These are phyloP conservation scores for Phyllosticta capitalensis DNA, from an alignment of 2,329 filamentous ascomycete genomes.

Conservation along the genomic window DNA sequence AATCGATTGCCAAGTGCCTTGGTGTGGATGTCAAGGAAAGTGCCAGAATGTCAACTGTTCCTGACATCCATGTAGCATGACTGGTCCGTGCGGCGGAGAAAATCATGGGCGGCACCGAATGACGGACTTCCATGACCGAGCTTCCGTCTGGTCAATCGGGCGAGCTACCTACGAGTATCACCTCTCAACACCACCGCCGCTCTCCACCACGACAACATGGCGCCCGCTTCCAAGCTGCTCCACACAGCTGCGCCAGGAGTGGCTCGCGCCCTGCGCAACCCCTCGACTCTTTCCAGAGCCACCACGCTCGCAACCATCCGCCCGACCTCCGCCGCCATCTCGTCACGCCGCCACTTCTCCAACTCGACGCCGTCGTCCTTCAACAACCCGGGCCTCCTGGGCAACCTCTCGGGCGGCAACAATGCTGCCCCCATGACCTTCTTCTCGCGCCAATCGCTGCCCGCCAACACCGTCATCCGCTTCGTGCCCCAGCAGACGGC, in stretches of 20 bases:
- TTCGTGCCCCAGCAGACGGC: slow-evolving; percentile 99
- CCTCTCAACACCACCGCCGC: neutral
- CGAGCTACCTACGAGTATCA: neutral
- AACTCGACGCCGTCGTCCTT: slow-evolving; percentile 1
- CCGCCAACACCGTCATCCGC: slow-evolving; percentile 87
- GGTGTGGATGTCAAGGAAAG: neutral
- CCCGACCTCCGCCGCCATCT: neutral
- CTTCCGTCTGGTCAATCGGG: neutral
- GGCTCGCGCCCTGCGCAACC: slow-evolving; percentile 2
- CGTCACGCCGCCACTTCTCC: neutral
- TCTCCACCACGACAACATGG: slow-evolving; percentile 6
- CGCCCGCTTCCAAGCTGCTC: slow-evolving; percentile 7
- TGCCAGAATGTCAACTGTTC: neutral
- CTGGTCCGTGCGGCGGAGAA: slow-evolving; percentile 3
- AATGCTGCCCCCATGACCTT: slow-evolving; percentile 54
- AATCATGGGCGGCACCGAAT: slow-evolving; percentile 5
- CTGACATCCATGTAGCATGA: neutral
- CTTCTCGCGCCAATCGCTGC: slow-evolving; percentile 63
- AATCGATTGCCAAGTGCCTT: neutral
- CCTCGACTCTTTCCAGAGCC: neutral
- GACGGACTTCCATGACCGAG: neutral
- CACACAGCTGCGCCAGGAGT: slow-evolving; percentile 3
- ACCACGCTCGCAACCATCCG: neutral
- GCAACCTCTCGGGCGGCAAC: neutral
- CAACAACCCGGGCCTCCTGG: neutral